phyloP scores from a whole-genome alignment of 202 grass and related monocot species.

The Digitaria exilis region DNA sequence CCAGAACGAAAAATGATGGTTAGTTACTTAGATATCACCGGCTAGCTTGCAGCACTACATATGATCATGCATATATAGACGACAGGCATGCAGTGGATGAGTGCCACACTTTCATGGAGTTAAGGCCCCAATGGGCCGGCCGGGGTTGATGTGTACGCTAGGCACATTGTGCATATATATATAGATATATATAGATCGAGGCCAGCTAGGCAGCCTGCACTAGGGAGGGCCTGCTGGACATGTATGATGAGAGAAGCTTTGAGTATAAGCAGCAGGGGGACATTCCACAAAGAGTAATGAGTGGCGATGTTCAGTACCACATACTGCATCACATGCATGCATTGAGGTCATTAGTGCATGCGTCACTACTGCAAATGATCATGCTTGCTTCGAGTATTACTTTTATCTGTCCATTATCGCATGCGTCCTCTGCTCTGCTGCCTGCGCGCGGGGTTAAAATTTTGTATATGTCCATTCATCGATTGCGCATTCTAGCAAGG shows the following conservation, averaged over 20 bases:
- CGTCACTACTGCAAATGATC: constrained; percentile 55
- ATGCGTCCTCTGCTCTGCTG: constrained; percentile 3
- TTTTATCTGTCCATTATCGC: constrained; percentile 48
- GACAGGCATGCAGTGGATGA: background rate
- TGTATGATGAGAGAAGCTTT: constrained; percentile 53
- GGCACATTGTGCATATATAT: background rate
- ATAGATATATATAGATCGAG: background rate
- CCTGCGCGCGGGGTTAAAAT: background rate
- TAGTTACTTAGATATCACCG: background rate
- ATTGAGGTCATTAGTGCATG: constrained; percentile 42
- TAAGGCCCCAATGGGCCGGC: background rate
- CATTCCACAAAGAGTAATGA: constrained; percentile 66
- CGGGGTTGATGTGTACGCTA: constrained; percentile 8
- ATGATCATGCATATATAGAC: constrained; percentile 38
- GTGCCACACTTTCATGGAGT: background rate
- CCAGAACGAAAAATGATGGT: background rate
- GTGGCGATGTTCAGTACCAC: constrained; percentile 30
- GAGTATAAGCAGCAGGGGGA: constrained; percentile 31
- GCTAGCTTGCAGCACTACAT: background rate
- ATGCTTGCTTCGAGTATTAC: constrained; percentile 41
- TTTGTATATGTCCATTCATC: background rate
- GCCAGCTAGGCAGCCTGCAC: constrained; percentile 7
- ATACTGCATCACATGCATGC: constrained; percentile 16
- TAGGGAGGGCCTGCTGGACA: constrained; percentile 11
- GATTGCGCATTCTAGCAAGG: background rate